A percentile compares a stretch with the other conserved stretches of the same genome.
phyloP scores from a whole-genome alignment of 257 asterid genomes.

The Fraxinus anomala region DNA sequence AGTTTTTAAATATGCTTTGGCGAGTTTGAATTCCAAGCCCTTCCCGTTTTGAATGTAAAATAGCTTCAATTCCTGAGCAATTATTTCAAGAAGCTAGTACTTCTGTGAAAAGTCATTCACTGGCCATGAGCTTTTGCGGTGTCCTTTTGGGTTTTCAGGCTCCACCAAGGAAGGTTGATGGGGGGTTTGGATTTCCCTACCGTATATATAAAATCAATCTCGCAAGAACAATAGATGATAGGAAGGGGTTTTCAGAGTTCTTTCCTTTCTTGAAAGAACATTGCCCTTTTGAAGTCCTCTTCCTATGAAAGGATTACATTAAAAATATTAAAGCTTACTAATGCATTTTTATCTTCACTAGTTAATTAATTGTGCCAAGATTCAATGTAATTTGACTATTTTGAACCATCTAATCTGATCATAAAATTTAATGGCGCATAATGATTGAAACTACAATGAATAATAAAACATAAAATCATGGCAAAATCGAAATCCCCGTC shows the following conservation, averaged over 20 bases:
- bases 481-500: background rate
- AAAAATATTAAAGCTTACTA: background rate
- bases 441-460: background rate
- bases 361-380: background rate
- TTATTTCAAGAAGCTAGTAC: background rate
- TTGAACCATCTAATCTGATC: constrained; percentile 1
- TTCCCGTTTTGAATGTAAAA: background rate
- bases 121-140: background rate
- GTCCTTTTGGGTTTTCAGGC: background rate
- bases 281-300: background rate
- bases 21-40: background rate
- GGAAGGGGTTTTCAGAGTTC: no score
- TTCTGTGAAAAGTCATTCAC: background rate
- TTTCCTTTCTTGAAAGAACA: background rate
- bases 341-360: background rate
- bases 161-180: no score
- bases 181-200: no score
- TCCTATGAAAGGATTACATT: background rate
- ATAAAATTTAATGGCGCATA: background rate
- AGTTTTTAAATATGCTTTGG: background rate
- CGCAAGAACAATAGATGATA: no score
- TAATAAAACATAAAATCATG: background rate
- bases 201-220: no score
- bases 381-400: background rate
- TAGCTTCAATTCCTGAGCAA: background rate